A percentile compares a stretch with the other conserved stretches of the same genome.
These are phyloP conservation scores for Pseudogymnoascus sp. DNA, from an alignment of 2,329 filamentous ascomycete genomes.

Conservation along the genomic window DNA sequence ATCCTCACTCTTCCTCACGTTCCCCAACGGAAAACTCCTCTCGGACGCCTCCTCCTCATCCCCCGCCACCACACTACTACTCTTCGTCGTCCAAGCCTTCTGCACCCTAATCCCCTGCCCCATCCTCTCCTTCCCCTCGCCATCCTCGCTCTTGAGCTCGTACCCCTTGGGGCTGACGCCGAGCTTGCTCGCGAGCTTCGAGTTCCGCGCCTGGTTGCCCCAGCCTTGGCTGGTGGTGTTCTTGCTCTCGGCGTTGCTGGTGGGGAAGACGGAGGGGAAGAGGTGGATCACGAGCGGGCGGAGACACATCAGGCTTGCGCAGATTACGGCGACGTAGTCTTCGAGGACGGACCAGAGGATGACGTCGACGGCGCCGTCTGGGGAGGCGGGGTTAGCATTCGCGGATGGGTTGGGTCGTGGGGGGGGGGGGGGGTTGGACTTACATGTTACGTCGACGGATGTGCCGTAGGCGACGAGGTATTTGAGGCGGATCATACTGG, in stretches of 20 bases:
- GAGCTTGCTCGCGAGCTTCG: neutral
- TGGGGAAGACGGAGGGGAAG: neutral
- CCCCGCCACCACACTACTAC: neutral
- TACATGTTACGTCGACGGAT: slow-evolving; percentile 18
- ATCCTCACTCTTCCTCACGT: neutral
- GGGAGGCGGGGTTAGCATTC: neutral
- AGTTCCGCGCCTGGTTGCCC: neutral
- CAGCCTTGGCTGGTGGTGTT: neutral
- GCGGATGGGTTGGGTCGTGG: neutral
- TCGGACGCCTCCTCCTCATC: neutral
- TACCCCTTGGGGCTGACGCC: neutral
- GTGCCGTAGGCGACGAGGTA: slow-evolving; percentile 40
- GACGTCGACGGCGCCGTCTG: slow-evolving; percentile 26
- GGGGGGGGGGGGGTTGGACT: slow-evolving; percentile 1
- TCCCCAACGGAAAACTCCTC: neutral
- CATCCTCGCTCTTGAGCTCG: neutral
- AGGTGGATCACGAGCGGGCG: slow-evolving; percentile 29
- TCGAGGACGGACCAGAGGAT: slow-evolving; percentile 29
- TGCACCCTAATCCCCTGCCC: neutral
- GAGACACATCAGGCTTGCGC: slow-evolving; percentile 34
- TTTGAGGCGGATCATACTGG: slow-evolving; percentile 52
- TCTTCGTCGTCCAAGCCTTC: neutral
- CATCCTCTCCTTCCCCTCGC: neutral
- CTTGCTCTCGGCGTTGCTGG: neutral
- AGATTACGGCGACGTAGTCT: slow-evolving; percentile 32